Percentiles rank a stretch among this genome's conserved stretches.
These are phyloP conservation scores for Candida broadrunensis DNA, from an alignment of 805 yeast genomes.

Conservation along the genomic window DNA sequence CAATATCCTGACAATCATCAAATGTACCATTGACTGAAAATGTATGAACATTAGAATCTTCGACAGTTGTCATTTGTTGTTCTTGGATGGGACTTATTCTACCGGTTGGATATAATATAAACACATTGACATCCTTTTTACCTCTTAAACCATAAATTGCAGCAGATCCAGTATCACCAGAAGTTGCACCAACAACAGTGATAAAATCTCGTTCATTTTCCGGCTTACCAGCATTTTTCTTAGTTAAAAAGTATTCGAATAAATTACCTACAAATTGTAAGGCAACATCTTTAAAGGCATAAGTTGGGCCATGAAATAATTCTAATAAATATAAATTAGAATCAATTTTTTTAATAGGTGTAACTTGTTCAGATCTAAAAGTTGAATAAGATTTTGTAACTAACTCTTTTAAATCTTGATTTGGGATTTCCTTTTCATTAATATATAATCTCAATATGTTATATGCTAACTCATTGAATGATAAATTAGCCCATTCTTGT, in stretches of 20 bases:
- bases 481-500: slow-evolving; percentile 64
- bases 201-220: slow-evolving; percentile 67
- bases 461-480: slow-evolving; percentile 85
- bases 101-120: slow-evolving; percentile 95
- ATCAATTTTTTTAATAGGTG: slow-evolving; percentile 75
- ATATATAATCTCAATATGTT: slow-evolving; percentile 82
- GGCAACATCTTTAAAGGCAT: slow-evolving; percentile 98
- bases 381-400: slow-evolving; percentile 79
- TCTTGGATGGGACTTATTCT: slow-evolving; percentile 97
- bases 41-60: slow-evolving; percentile 90
- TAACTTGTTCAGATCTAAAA: slow-evolving; percentile 82
- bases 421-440: slow-evolving; percentile 66
- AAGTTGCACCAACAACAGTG: slow-evolving; percentile 98
- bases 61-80: slow-evolving; percentile 96
- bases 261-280: slow-evolving; percentile 96
- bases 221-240: slow-evolving; percentile 57
- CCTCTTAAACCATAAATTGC: slow-evolving; percentile 97
- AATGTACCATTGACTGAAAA: slow-evolving; percentile 93
- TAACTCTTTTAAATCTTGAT: slow-evolving; percentile 60
- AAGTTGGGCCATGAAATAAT: slow-evolving; percentile 98
- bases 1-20: slow-evolving; percentile 97
- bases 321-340: slow-evolving; percentile 73
- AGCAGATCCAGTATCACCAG: slow-evolving; percentile 99
- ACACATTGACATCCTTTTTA: slow-evolving; percentile 96
- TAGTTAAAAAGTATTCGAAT: slow-evolving; percentile 84